phyloP scores from a whole-genome alignment of 305 asterid genomes.

The Withania somnifera region DNA sequence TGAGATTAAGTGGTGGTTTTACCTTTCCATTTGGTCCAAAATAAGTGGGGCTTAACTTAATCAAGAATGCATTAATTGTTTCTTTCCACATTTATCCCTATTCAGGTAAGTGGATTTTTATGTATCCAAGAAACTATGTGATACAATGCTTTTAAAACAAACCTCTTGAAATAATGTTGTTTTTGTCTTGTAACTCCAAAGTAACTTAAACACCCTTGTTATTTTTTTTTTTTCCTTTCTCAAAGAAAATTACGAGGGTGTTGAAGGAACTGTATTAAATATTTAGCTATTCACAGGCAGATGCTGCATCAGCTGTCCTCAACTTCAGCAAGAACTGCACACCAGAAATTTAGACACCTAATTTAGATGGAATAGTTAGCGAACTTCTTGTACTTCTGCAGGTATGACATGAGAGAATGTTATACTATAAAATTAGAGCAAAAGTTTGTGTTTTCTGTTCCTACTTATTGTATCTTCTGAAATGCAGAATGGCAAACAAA shows the following conservation, averaged over 20 bases:
- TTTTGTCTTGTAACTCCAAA: background rate
- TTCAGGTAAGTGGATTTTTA: background rate
- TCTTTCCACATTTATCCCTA: background rate
- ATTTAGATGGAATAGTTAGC: slow-evolving; percentile 21
- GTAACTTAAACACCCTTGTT: too few species aligned
- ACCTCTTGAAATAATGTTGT: background rate
- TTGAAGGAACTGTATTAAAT: background rate
- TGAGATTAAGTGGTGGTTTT: background rate
- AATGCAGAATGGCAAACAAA: slow-evolving; percentile 90
- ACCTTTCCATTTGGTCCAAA: background rate
- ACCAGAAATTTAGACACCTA: slow-evolving; percentile 19
- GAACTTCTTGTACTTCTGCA: slow-evolving; percentile 18
- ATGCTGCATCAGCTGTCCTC: slow-evolving; percentile 25
- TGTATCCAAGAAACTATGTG: background rate
- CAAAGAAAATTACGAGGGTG: background rate
- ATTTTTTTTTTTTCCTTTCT: too few species aligned
- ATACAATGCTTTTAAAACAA: background rate
- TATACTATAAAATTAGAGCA: background rate
- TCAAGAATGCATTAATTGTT: background rate
- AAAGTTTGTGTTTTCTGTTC: background rate
- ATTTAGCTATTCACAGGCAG: slow-evolving; percentile 11
- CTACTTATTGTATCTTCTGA: background rate
- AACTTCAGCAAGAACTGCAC: slow-evolving; percentile 27
- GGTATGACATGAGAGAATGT: slow-evolving; percentile 2
- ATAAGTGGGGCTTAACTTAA: background rate